phyloP scores from a whole-genome alignment of 805 yeast species.

The Torulaspora delbrueckii region DNA sequence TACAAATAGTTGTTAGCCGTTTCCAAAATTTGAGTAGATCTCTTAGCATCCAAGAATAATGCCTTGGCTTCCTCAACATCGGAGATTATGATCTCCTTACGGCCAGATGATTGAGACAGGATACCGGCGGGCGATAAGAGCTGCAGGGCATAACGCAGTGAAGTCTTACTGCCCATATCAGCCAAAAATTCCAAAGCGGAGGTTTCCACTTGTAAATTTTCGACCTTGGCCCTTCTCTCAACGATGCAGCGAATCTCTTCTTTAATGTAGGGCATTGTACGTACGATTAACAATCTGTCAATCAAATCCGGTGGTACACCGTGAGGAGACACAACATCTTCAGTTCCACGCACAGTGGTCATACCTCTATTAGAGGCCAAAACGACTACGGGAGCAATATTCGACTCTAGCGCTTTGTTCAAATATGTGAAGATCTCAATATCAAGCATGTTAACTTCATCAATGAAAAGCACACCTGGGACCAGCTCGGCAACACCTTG shows the following conservation, averaged over 20 bases:
- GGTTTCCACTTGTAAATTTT: constrained; percentile 56
- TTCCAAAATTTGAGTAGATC: constrained; percentile 67
- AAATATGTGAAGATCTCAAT: constrained; percentile 94
- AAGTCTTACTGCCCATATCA: constrained; percentile 64
- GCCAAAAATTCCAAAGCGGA: constrained; percentile 78
- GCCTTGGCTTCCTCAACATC: constrained; percentile 82
- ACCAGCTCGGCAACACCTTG: constrained; percentile 97
- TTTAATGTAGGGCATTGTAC: constrained; percentile 81
- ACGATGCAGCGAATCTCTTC: constrained; percentile 81
- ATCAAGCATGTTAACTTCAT: constrained; percentile 97
- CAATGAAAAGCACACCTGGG: constrained; percentile 97
- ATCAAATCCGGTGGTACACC: constrained; percentile 94
- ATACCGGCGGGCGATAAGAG: constrained; percentile 87
- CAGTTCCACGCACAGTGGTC: constrained; percentile 87
- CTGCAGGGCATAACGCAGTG: constrained; percentile 89
- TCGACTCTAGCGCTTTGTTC: constrained; percentile 87
- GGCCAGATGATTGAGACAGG: constrained; percentile 66
- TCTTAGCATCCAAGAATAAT: constrained; percentile 78
- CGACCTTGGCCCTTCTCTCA: constrained; percentile 75
- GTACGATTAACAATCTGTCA: constrained; percentile 85
- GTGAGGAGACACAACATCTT: constrained; percentile 81
- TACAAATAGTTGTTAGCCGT: constrained; percentile 34
- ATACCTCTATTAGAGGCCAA: constrained; percentile 94
- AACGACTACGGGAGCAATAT: constrained; percentile 91
- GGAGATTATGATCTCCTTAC: constrained; percentile 57